phyloP scores from a whole-genome alignment of 75 land plant genomes.

The Sequoiadendron giganteum region DNA sequence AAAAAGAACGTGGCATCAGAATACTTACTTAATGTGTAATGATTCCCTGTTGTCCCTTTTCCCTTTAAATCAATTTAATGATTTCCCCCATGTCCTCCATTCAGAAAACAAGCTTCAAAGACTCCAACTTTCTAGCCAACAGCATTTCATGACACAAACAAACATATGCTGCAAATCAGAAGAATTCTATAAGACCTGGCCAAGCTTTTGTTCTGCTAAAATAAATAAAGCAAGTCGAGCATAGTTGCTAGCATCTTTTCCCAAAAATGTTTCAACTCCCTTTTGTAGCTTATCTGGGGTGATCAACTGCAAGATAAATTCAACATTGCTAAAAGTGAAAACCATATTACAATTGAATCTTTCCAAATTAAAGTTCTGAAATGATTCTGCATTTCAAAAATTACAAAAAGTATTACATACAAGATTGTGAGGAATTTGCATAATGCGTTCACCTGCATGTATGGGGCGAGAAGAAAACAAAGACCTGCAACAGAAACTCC shows the following conservation, averaged over 20 bases:
- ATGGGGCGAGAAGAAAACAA: slow-evolving; percentile 65
- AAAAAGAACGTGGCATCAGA: slow-evolving; percentile 4
- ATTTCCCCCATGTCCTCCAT: not conserved
- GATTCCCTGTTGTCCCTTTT: not conserved
- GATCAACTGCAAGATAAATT: slow-evolving; percentile 54
- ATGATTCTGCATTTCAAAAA: not conserved
- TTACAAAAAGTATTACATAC: slow-evolving; percentile 27
- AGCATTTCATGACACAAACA: not conserved
- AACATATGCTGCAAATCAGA: not conserved
- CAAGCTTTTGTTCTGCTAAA: slow-evolving; percentile 60
- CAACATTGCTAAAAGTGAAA: slow-evolving; percentile 6
- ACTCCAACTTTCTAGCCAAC: not conserved
- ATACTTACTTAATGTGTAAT: not conserved
- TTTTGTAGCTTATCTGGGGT: slow-evolving; percentile 50
- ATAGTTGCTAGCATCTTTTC: slow-evolving; percentile 43
- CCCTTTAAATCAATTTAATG: not conserved
- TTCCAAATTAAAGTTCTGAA: not conserved
- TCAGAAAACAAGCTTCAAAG: not conserved
- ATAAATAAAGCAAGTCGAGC: slow-evolving; percentile 75
- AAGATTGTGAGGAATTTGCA: slow-evolving; percentile 61
- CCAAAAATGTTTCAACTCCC: slow-evolving; percentile 39
- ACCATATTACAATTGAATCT: not conserved
- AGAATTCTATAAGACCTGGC: slow-evolving; percentile 42
- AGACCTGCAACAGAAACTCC: slow-evolving; percentile 48
- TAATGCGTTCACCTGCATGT: slow-evolving; percentile 63